Percentiles rank a stretch among this genome's conserved stretches.
phyloP scores from a whole-genome alignment of 768 basidiomycete species.

The Lyophyllum decastes region DNA sequence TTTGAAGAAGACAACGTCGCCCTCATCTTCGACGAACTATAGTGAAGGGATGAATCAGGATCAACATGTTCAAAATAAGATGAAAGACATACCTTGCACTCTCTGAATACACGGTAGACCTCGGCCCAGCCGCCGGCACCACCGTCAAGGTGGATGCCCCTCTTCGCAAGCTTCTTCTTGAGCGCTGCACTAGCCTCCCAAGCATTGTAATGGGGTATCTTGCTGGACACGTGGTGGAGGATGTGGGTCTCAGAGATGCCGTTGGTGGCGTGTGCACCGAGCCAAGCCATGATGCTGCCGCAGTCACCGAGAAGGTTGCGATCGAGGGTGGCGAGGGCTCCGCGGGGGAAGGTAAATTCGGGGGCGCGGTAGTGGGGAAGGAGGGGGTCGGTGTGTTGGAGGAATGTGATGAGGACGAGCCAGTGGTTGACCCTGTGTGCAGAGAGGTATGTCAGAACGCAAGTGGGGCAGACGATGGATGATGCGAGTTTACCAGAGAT shows the following conservation, averaged over 20 bases:
- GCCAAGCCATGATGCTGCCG: constrained; percentile 79
- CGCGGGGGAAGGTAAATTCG: constrained; percentile 92
- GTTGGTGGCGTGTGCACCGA: constrained; percentile 84
- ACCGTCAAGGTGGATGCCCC: constrained; percentile 66
- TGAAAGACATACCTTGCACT: constrained; percentile 61
- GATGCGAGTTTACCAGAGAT: constrained; percentile 64
- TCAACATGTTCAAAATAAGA: background rate
- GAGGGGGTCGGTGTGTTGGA: constrained; percentile 96
- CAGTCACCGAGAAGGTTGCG: constrained; percentile 77
- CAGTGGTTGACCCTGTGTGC: constrained; percentile 79
- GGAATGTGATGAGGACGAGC: constrained; percentile 95
- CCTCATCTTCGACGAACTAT: constrained; percentile 92
- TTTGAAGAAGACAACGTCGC: constrained; percentile 90
- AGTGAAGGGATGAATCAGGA: background rate
- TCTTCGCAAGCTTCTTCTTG: constrained; percentile 68
- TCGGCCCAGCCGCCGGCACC: constrained; percentile 80
- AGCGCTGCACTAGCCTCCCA: constrained; percentile 91
- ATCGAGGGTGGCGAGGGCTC: constrained; percentile 91
- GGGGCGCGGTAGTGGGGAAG: constrained; percentile 91
- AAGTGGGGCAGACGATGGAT: background rate
- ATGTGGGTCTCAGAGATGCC: constrained; percentile 96
- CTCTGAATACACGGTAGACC: constrained; percentile 72
- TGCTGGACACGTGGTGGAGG: constrained; percentile 88
- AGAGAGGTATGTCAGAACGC: background rate
- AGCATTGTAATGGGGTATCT: constrained; percentile 95